phyloP scores from a whole-genome alignment of 169 alveolate species.

The Cryptosporidium sp. region DNA sequence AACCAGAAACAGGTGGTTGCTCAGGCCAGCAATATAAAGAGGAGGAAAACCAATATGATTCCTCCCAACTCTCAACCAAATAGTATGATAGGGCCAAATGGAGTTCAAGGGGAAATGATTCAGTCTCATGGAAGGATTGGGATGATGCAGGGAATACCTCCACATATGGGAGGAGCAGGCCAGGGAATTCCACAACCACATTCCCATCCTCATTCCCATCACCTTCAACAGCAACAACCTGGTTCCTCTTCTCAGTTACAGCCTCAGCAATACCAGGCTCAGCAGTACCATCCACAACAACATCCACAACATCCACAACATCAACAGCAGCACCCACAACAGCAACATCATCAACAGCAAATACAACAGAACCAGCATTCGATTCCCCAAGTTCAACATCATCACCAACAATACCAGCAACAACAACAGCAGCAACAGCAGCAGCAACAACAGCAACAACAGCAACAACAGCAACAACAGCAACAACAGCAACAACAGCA shows the following conservation, averaged over 20 bases:
- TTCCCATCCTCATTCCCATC: background rate
- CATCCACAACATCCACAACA: background rate
- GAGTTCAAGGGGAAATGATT: constrained; percentile 15
- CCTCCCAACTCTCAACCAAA: background rate
- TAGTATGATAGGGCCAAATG: constrained; percentile 2
- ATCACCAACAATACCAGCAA: constrained; percentile 20
- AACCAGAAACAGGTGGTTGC: constrained; percentile 13
- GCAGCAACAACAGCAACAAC: constrained; percentile 6
- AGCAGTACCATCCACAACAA: background rate
- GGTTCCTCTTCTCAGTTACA: constrained; percentile 17
- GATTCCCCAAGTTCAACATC: constrained; percentile 1
- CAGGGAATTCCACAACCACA: background rate
- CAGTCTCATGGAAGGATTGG: constrained; percentile 7
- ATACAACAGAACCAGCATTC: constrained; percentile 28
- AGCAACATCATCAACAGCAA: constrained; percentile 4
- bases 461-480: background rate
- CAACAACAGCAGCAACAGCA: constrained; percentile 10
- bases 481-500: background rate
- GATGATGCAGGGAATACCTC: constrained; percentile 2
- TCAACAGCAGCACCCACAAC: background rate
- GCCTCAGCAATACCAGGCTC: constrained; percentile 5
- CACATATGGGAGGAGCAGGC: constrained; percentile 24
- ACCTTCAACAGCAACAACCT: background rate
- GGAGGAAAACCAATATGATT: constrained; percentile 43
- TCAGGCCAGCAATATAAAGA: constrained; percentile 15